Conservation (phyloP, 805 yeast genomes). For the Cyberlindnera americana region DNA sequence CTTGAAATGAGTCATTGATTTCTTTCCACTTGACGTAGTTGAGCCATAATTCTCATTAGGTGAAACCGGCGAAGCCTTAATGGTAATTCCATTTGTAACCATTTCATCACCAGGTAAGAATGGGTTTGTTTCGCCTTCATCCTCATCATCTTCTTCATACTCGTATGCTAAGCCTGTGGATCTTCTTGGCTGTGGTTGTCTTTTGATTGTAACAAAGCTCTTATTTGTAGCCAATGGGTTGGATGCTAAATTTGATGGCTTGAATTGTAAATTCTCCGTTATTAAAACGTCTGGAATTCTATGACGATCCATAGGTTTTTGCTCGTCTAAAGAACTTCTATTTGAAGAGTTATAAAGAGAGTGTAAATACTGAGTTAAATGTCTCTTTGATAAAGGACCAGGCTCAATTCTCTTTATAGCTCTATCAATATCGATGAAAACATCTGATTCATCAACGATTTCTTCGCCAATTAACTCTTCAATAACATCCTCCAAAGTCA, state of each 20-base stretch:
- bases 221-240: conserved; percentile 67
- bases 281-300: not conserved
- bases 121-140: not conserved
- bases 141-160: conserved; percentile 15
- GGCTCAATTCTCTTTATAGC: conserved; percentile 77
- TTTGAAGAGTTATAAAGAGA: conserved; percentile 47
- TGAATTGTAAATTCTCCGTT: conserved; percentile 15
- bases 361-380: conserved; percentile 66
- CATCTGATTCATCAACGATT: conserved; percentile 94
- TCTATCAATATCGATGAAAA: conserved; percentile 84
- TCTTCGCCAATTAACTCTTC: conserved; percentile 98
- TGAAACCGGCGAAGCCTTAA: conserved; percentile 10
- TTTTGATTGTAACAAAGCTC: conserved; percentile 64
- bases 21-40: too few species aligned
- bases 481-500: conserved; percentile 95
- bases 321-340: conserved; percentile 39
- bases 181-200: conserved; percentile 38
- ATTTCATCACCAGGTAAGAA: not conserved
- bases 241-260: conserved; percentile 55
- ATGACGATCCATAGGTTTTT: conserved; percentile 3
- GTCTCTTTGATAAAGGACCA: conserved; percentile 69
- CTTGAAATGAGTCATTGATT: conserved; percentile 19
- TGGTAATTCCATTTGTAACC: conserved; percentile 7
- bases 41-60: conserved; percentile 27
- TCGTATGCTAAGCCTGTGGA: conserved; percentile 17